Percentiles rank a stretch among this genome's conserved stretches.
These are phyloP conservation scores for Metarhizium sp. DNA, from an alignment of 2,329 filamentous ascomycete species.

Conservation along the genomic window DNA sequence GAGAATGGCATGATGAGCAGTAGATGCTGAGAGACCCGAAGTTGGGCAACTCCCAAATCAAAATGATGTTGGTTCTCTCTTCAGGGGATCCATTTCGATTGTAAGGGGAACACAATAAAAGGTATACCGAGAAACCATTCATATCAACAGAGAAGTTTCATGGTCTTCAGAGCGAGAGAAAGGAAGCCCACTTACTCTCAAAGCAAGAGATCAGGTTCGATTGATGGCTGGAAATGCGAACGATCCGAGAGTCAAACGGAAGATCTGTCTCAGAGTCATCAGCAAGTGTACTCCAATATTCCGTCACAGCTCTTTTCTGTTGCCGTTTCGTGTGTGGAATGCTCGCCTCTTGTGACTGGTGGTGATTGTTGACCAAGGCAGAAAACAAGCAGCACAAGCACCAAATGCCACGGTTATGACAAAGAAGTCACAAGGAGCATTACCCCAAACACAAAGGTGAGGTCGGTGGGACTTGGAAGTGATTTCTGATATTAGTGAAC, in stretches of 20 bases:
- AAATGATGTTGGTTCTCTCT: background rate
- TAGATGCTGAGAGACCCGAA: background rate
- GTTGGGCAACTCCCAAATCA: background rate
- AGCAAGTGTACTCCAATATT: background rate
- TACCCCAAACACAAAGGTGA: background rate
- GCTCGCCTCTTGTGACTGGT: background rate
- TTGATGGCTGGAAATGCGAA: constrained; percentile 20
- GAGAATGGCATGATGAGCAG: background rate
- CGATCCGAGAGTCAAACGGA: constrained; percentile 18
- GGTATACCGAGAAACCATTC: background rate
- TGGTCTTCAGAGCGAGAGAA: background rate
- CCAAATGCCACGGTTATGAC: background rate
- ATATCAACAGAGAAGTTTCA: background rate
- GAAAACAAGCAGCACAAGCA: no score
- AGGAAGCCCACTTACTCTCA: constrained; percentile 11
- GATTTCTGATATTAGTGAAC: background rate
- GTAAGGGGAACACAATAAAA: background rate
- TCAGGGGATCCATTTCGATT: background rate
- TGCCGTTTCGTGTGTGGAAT: background rate
- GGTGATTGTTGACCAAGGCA: no score
- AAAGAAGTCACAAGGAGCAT: background rate
- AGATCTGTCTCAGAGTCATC: background rate
- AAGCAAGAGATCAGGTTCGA: constrained; percentile 23
- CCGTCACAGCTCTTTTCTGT: background rate
- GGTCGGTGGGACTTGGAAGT: background rate